Evolutionary conservation across 2,329 filamentous ascomycete genomes (phyloP), one percentile per base, ranked within the genome.

Genomic region (Pseudocercospora vitis): DNA sequence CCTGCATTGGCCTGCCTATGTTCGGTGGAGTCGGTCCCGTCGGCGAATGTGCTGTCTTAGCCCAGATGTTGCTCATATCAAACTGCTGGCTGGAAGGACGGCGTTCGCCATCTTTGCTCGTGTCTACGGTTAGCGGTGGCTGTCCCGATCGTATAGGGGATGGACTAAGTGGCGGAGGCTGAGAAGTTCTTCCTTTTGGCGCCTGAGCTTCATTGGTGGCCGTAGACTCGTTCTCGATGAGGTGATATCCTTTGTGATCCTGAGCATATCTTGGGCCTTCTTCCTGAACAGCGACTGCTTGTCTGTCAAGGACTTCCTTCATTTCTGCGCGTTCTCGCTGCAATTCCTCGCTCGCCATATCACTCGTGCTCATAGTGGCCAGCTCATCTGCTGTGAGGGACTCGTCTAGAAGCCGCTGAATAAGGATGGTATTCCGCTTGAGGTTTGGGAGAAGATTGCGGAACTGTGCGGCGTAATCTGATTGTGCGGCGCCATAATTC

Each of bases 231-330:
- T 87, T 84, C 57, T 92, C 91, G 12, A 97, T 81, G 12, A 96
- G 72, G 68, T 97, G 94, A 54, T 96, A 91, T 9, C 94, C 94
- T 71, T 97, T 97, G 75, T 97, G 92, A 2, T 92, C 96, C 62
- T 89, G 85, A 64, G 91, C 83, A 52, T 96, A 86, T 2, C 91
- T 84, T 3, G 91, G 88, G 1, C 83, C 90, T 45, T 83, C 80
- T 11, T 76, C 73, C 31, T 89, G 82, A 55, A 92, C 85, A 28
- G 95, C 81, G 42, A 94, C 91, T 40, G 92, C 88, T 70, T 92
- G 88, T 65, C 91, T 89, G 67, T 94, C 89, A 0, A 85, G 84
- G 56, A 84, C 81, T 47, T 88, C 87, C 70, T 88, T 87, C 79
- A 92, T 85, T 63, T 86, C 83, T 12, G 87, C 87, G 19, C 83